Evolutionary conservation across 768 basidiomycete species (phyloP).

Genomic region (Tubosaeta sp.): DNA sequence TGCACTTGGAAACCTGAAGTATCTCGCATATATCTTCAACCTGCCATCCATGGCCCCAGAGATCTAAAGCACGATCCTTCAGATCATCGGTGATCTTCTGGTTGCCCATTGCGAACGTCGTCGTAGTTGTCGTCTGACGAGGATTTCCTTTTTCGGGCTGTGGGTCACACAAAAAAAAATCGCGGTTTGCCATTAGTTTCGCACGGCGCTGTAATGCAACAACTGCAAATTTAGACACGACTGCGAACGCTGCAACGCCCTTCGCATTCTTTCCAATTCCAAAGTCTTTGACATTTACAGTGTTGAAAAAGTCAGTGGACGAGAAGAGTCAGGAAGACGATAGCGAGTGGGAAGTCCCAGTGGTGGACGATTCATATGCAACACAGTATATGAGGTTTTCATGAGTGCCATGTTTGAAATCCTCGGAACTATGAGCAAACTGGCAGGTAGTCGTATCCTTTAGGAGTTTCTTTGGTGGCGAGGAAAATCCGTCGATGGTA

Average conservation of each 20-base stretch:
- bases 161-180: no score
- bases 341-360: conserved; percentile 40
- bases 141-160: no score
- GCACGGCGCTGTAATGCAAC: no score
- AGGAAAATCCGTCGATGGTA: conserved; percentile 78
- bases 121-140: no score
- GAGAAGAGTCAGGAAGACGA: conserved; percentile 71
- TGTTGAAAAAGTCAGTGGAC: conserved; percentile 78
- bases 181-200: no score
- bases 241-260: conserved; percentile 90
- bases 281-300: conserved; percentile 69
- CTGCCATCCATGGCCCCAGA: no score
- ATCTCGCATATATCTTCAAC: no score
- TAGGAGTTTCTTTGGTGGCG: conserved; percentile 55
- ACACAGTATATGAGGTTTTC: conserved; percentile 84
- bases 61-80: no score
- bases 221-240: conserved; percentile 89
- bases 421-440: conserved; percentile 83
- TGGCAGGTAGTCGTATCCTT: conserved; percentile 73
- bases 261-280: conserved; percentile 81
- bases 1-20: no score
- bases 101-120: no score
- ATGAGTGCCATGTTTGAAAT: conserved; percentile 77
- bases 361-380: conserved; percentile 64
- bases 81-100: no score